These are phyloP conservation scores for Chalciporus chontae DNA, from an alignment of 768 basidiomycete genomes.

Conservation along the genomic window DNA sequence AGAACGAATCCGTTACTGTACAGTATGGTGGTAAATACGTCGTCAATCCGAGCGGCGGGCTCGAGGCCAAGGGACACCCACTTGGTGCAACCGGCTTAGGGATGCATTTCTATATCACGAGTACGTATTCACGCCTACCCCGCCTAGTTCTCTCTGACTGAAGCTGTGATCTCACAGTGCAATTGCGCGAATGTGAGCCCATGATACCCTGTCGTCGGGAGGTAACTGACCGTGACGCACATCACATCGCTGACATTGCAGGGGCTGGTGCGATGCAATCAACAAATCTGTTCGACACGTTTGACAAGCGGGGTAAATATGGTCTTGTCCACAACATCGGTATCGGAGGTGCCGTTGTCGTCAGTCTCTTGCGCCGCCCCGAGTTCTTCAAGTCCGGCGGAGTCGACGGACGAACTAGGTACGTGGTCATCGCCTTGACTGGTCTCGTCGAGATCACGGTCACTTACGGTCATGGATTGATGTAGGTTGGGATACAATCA, in stretches of 20 bases:
- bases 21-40: slow-evolving; percentile 85
- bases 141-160: neutral
- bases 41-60: slow-evolving; percentile 79
- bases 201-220: neutral
- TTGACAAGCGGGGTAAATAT: slow-evolving; percentile 70
- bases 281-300: slow-evolving; percentile 57
- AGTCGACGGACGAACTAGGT: slow-evolving; percentile 65
- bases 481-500: slow-evolving; percentile 78
- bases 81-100: slow-evolving; percentile 79
- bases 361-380: slow-evolving; percentile 71
- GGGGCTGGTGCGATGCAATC: slow-evolving; percentile 88
- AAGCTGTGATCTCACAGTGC: slow-evolving; percentile 43
- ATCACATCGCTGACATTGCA: slow-evolving; percentile 18
- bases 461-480: neutral
- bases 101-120: slow-evolving; percentile 86
- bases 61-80: slow-evolving; percentile 88
- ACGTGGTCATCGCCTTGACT: slow-evolving; percentile 4
- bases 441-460: too few species aligned
- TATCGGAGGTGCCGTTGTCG: slow-evolving; percentile 76
- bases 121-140: slow-evolving; percentile 36
- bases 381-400: slow-evolving; percentile 72
- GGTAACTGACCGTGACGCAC: neutral
- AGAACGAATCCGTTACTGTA: neutral
- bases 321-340: slow-evolving; percentile 84
- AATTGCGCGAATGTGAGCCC: slow-evolving; percentile 63